Evolutionary conservation across 345 rosid species (phyloP).

Genomic region (Nephelium lappaceum): DNA sequence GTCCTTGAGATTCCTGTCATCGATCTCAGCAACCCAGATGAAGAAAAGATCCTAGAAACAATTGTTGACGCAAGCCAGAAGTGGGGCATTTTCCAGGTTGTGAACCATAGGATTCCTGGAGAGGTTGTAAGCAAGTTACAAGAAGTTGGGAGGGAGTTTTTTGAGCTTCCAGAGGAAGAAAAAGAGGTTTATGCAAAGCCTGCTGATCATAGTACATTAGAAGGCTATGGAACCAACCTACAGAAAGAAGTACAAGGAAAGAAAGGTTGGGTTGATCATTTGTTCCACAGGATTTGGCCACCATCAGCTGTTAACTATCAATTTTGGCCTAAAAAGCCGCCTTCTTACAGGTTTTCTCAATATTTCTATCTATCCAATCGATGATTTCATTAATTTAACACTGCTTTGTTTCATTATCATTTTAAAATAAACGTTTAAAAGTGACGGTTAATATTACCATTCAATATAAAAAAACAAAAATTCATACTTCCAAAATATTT

Average conservation of each 20-base stretch:
- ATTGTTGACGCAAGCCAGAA: conserved; percentile 15
- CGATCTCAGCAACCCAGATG: conserved; percentile 2
- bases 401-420: no score
- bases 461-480: no score
- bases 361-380: no score
- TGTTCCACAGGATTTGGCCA: conserved; percentile 19
- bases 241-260: conserved; percentile 18
- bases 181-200: conserved; percentile 27
- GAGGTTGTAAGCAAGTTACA: conserved; percentile 14
- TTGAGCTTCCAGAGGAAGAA: conserved; percentile 25
- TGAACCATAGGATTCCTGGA: conserved; percentile 15
- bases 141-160: conserved; percentile 26
- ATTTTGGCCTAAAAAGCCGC: conserved; percentile 23
- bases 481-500: no score
- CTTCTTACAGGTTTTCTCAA: neutral
- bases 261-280: conserved; percentile 27
- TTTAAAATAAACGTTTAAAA: no score
- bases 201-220: conserved; percentile 1
- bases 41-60: neutral
- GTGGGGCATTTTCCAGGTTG: conserved; percentile 25
- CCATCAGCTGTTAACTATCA: conserved; percentile 12
- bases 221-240: conserved; percentile 34
- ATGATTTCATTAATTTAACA: no score
- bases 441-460: no score
- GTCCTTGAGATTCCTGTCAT: neutral